Evolutionary conservation across 2,329 filamentous ascomycete genomes (phyloP).

Genomic region (Tolypocladium nubicola): DNA sequence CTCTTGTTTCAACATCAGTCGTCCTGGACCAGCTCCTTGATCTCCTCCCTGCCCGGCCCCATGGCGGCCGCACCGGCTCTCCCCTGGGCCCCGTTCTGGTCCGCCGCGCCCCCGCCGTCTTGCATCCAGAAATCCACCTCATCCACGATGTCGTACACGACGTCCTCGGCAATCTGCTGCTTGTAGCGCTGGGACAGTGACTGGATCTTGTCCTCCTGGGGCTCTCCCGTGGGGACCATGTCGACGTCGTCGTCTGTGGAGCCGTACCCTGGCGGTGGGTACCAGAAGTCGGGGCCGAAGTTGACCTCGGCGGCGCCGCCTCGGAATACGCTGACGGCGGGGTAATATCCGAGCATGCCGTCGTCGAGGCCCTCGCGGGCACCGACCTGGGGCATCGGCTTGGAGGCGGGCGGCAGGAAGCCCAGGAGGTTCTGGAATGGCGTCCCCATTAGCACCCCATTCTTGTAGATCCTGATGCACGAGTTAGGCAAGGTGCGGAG

Average conservation of each 20-base stretch:
- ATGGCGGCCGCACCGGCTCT: conserved; percentile 32
- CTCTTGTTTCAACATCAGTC: conserved; percentile 24
- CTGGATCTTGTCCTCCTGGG: conserved; percentile 28
- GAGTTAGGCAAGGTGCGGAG: conserved; percentile 80
- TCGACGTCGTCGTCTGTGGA: conserved; percentile 36
- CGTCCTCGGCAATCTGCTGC: conserved; percentile 90
- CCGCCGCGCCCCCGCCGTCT: conserved; percentile 45
- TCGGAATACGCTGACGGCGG: conserved; percentile 82
- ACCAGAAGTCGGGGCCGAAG: conserved; percentile 92
- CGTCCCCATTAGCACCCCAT: conserved; percentile 75
- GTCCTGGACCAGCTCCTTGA: conserved; percentile 56
- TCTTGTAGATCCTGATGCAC: conserved; percentile 84
- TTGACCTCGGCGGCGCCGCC: conserved; percentile 88
- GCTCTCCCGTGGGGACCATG: conserved; percentile 23
- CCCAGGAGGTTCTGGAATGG: conserved; percentile 80
- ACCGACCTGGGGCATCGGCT: conserved; percentile 58
- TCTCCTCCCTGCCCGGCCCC: conserved; percentile 41
- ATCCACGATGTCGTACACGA: conserved; percentile 87
- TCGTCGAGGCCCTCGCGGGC: conserved; percentile 85
- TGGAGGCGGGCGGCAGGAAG: conserved; percentile 84
- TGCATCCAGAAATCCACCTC: conserved; percentile 85
- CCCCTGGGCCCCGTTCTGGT: conserved; percentile 31
- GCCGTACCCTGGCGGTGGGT: conserved; percentile 54
- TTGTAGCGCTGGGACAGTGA: conserved; percentile 70
- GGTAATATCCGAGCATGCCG: conserved; percentile 91